Evolutionary conservation across 495 filamentous ascomycete genomes (phyloP).

Genomic region (Glutinoglossum americanum): DNA sequence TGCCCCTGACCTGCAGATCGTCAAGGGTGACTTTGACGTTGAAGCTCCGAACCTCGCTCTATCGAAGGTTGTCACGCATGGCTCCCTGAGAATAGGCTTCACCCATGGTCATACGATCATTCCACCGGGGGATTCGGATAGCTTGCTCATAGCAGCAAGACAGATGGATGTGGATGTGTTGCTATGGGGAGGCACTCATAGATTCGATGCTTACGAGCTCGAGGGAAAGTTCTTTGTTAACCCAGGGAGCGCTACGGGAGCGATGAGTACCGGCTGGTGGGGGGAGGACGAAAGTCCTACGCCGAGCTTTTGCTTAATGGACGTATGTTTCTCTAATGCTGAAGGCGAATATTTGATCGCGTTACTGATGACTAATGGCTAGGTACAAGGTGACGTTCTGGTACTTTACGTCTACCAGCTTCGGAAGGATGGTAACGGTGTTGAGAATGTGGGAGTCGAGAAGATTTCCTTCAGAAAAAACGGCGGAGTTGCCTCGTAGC

Average conservation of each 20-base stretch:
- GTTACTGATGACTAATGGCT: background rate
- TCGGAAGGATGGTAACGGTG: slow-evolving; percentile 68
- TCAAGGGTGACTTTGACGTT: slow-evolving; percentile 83
- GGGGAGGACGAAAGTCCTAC: slow-evolving; percentile 58
- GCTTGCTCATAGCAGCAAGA: slow-evolving; percentile 76
- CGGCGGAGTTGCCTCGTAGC: background rate
- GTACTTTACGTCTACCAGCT: slow-evolving; percentile 96
- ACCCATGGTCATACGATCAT: slow-evolving; percentile 93
- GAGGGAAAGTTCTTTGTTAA: slow-evolving; percentile 98
- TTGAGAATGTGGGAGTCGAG: slow-evolving; percentile 84
- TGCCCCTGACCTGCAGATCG: slow-evolving; percentile 85
- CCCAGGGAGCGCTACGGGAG: slow-evolving; percentile 83
- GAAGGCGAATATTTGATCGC: background rate
- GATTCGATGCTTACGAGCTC: slow-evolving; percentile 95
- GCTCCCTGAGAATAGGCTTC: slow-evolving; percentile 82
- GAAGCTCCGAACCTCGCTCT: slow-evolving; percentile 79
- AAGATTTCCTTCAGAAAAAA: slow-evolving; percentile 90
- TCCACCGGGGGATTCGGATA: slow-evolving; percentile 73
- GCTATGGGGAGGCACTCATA: slow-evolving; percentile 92
- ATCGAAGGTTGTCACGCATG: slow-evolving; percentile 86
- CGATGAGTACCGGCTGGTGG: slow-evolving; percentile 51
- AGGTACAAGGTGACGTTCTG: slow-evolving; percentile 95
- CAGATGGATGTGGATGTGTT: slow-evolving; percentile 94
- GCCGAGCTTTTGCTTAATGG: slow-evolving; percentile 97
- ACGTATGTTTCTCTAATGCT: slow-evolving; percentile 39